These are phyloP conservation scores for Rhizopogon vesiculosus DNA, from an alignment of 768 basidiomycete species.

Conservation along the genomic window DNA sequence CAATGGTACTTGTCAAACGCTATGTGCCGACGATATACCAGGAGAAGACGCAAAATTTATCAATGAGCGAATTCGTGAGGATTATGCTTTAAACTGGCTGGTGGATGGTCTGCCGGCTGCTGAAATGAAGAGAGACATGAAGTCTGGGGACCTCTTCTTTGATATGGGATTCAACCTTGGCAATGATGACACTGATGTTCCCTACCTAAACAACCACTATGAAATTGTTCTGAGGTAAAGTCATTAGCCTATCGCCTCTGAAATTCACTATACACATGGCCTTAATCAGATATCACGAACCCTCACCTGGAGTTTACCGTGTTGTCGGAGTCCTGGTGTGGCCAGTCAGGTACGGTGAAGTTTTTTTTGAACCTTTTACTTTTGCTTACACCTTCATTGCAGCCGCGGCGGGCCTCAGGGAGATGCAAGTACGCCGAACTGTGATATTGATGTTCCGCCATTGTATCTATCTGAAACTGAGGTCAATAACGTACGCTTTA, in stretches of 20 bases:
- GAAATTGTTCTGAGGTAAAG: slow-evolving; percentile 73
- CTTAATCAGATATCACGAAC: slow-evolving; percentile 68
- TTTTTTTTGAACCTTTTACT: background rate
- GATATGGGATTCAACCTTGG: slow-evolving; percentile 96
- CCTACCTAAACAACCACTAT: slow-evolving; percentile 90
- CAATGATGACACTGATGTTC: slow-evolving; percentile 56
- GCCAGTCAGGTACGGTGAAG: slow-evolving; percentile 39
- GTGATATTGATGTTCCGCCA: slow-evolving; percentile 42
- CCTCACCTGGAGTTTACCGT: slow-evolving; percentile 65
- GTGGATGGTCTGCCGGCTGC: slow-evolving; percentile 92
- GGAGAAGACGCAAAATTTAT: slow-evolving; percentile 81
- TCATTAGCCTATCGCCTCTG: background rate
- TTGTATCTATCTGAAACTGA: slow-evolving; percentile 59
- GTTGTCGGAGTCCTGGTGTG: slow-evolving; percentile 94
- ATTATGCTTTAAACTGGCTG: slow-evolving; percentile 93
- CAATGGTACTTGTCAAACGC: slow-evolving; percentile 66
- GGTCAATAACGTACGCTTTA: slow-evolving; percentile 69
- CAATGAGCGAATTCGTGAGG: slow-evolving; percentile 86
- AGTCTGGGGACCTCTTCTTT: slow-evolving; percentile 82
- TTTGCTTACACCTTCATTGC: background rate
- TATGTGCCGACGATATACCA: slow-evolving; percentile 63
- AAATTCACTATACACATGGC: slow-evolving; percentile 5
- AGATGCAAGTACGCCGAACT: slow-evolving; percentile 36
- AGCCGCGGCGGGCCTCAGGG: slow-evolving; percentile 66
- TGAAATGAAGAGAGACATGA: slow-evolving; percentile 81